Base-by-base conservation (phyloP, 148 eudicot genomes). In the Rhododendron williamsianum region DNA sequence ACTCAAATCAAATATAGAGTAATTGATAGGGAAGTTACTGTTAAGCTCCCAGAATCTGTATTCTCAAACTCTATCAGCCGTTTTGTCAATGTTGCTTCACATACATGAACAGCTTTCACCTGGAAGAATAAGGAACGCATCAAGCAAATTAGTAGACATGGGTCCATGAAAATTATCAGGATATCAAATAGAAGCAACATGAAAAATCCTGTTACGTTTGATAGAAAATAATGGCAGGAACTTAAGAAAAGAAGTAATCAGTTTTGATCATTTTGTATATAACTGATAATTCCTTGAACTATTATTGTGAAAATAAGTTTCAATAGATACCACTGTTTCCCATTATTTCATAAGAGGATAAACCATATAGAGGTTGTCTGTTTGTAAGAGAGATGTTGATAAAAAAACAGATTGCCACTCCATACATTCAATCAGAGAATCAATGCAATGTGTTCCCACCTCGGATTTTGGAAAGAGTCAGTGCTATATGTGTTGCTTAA, bases 81-180 rank as follows among this genome's bases (percentile, higher is more conserved):
- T 84, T 89, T 92, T 54, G 91, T 89, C 89, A 92, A 87, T 49
- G 93, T 92, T 51, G 92, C 93, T 90, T 92, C 93, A 86, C 93
- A 92, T 56, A 92, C 85, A 89, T 92, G 93, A 35, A 92, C 93
- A 87, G 88, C 78, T 80, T 81, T 86, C 38, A 87, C 87, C 93
- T 92, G 73, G 51, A 0, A 43, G 38, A 81, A 33, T 27, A 81
- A 9, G 56, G 83, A n/a, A 56, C 13, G 21, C 43, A 81, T 35
- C 25, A 81, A 81, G 63, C 71, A 81, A 30, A 9, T 33, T 54
- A 81, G n/a, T 18, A 54, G 43, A 21, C 23, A 81, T 18, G 36
- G 25, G 25, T 33, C 38, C 45, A 54, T 56, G 16, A 10, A 54
- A 81, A 81, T 45, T 45, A 45, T 78, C 35, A 4, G 30, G 19